Base-by-base conservation (phyloP, 2,329 filamentous ascomycete species). In the Xylariomycetidae sp. region DNA sequence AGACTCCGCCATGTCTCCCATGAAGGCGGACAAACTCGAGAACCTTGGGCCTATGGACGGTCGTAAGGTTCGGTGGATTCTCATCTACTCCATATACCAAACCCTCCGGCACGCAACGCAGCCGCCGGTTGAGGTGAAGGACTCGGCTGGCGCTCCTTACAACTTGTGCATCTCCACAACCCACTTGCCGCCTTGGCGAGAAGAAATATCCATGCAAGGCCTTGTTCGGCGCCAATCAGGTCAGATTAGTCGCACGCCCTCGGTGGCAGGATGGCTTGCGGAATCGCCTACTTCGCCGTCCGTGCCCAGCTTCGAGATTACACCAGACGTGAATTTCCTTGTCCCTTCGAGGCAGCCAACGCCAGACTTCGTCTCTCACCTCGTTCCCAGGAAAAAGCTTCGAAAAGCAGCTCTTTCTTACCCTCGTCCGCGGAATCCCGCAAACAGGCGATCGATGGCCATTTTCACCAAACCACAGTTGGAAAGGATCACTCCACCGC, bases 61-160 rank as follows among this genome's bases (percentile, higher is more conserved):
- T 2, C 76, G 85, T 25, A 89, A 87, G 56, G 73, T 88, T 12
- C 71, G 85, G 24, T 92, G 85, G 85, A 74, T 89, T 19, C 53
- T 89, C 22, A 70, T 90, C 6, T 90, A 90, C 48, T 72, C 77
- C 13, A 70, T 77, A 4, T 71, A 86, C 36, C 85, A 92, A 53
- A 79, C 78, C n/a, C 67, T 92, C 1, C 69, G 73, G 8, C 75
- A 74, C 33, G 77, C 78, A 23, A 80, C 76, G 1, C 63, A 71
- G 20, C 64, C 73, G 0, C 79, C 85, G 0, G 52, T 63, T 5
- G 76, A 84, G 46, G 76, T 85, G 18, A 65, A 66, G 12, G 73
- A 82, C 34, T 61, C 65, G 1, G 63, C 68, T 1, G 64, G 63
- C 10, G 66, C 76, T 2, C 61, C 67, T 0, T 90, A 90, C 42